Evolutionary conservation across 23 red algal genomes (phyloP).

Genomic region (Agarophyton chilense): DNA sequence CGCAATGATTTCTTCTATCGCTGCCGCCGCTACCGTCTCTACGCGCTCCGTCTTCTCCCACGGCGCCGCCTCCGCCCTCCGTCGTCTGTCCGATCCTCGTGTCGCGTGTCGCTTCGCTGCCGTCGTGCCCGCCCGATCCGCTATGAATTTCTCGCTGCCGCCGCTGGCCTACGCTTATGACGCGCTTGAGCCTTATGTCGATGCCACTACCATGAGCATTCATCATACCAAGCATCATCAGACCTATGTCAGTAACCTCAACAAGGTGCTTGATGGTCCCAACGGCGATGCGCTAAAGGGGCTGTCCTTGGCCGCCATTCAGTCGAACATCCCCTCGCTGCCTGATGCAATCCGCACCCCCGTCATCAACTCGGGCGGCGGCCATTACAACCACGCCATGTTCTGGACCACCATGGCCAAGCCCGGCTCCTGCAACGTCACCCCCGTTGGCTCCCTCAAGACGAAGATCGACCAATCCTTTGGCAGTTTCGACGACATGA

Average conservation of each 20-base stretch:
- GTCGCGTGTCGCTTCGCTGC: not conserved
- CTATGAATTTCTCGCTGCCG: constrained; percentile 75
- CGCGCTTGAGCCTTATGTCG: constrained; percentile 90
- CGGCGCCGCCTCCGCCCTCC: too few relatives aligned
- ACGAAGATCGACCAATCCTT: constrained; percentile 81
- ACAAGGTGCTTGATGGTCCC: constrained; percentile 72
- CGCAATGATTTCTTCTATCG: too few relatives aligned
- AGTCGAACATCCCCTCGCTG: constrained; percentile 70
- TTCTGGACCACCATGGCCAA: constrained; percentile 88
- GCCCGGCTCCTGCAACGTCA: constrained; percentile 41
- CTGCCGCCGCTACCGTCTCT: too few relatives aligned
- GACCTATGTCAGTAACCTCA: constrained; percentile 96
- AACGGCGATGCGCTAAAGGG: constrained; percentile 77
- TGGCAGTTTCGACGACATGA: constrained; percentile 85
- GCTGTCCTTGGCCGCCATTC: constrained; percentile 86
- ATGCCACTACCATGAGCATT: constrained; percentile 85
- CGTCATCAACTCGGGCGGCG: constrained; percentile 92
- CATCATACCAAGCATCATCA: constrained; percentile 98
- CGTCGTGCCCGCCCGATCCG: not conserved
- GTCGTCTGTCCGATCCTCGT: not conserved
- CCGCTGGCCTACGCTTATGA: constrained; percentile 87
- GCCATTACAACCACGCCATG: constrained; percentile 95
- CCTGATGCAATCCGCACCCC: constrained; percentile 72
- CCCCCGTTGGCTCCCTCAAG: constrained; percentile 78
- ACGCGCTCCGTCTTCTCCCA: too few relatives aligned